phyloP scores from a whole-genome alignment of 768 basidiomycete species.

The Mycena galericulata region DNA sequence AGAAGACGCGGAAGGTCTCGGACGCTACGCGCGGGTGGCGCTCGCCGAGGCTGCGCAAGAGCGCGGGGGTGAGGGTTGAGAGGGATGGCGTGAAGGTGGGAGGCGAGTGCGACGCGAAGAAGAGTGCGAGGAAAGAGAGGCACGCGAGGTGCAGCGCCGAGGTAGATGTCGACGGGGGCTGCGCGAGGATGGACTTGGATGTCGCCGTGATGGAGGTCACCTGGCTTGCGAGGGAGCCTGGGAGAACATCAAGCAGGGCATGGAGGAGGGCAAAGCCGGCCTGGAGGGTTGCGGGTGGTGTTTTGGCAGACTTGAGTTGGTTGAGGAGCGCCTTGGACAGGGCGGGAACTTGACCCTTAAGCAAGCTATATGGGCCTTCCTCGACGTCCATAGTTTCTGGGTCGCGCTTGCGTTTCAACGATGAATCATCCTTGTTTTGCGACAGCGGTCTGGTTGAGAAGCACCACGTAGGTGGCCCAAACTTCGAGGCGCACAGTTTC shows the following conservation, averaged over 20 bases:
- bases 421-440: constrained; percentile 63
- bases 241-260: too few relatives aligned
- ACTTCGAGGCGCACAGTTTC: constrained; percentile 94
- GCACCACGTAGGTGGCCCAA: constrained; percentile 85
- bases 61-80: constrained; percentile 73
- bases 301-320: constrained; percentile 88
- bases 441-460: constrained; percentile 88
- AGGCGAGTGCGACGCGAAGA: constrained; percentile 79
- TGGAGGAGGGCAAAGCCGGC: constrained; percentile 87
- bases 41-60: constrained; percentile 82
- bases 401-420: constrained; percentile 80
- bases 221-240: constrained; percentile 83
- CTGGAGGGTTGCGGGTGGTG: constrained; percentile 80
- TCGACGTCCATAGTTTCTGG: constrained; percentile 80
- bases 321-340: constrained; percentile 85
- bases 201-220: constrained; percentile 72
- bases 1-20: too few relatives aligned
- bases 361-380: constrained; percentile 77
- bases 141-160: constrained; percentile 87
- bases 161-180: too few relatives aligned
- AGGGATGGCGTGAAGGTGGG: constrained; percentile 70
- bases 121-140: constrained; percentile 86
- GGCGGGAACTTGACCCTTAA: constrained; percentile 80
- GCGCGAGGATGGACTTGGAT: constrained; percentile 72
- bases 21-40: too few relatives aligned